Evolutionary conservation across 495 filamentous ascomycete species (phyloP).

Genomic region (Aspergillus olivimuriae): DNA sequence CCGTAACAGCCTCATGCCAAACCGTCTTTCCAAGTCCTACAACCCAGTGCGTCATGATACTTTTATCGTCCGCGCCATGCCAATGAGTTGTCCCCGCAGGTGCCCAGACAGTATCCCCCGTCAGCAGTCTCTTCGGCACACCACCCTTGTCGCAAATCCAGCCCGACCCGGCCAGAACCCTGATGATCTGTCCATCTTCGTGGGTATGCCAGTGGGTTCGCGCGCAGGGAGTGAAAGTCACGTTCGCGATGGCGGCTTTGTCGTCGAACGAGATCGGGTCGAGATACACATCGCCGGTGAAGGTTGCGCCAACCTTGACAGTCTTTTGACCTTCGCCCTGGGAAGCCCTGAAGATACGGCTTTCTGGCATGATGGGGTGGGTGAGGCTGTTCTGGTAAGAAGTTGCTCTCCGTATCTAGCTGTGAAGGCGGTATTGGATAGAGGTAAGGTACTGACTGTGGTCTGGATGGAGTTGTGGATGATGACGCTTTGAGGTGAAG

Average conservation of each 20-base stretch:
- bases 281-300: conserved; percentile 9
- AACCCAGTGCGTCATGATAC: conserved; percentile 5
- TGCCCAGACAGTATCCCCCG: conserved; percentile 8
- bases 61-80: conserved; percentile 11
- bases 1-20: conserved; percentile 5
- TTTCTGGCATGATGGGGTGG: too few species aligned
- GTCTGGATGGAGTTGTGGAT: too few species aligned
- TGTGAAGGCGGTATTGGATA: too few species aligned
- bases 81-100: conserved; percentile 9
- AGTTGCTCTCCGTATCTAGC: too few species aligned
- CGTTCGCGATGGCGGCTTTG: conserved; percentile 1
- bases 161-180: conserved; percentile 7
- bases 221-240: conserved; percentile 9
- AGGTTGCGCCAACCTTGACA: too few species aligned
- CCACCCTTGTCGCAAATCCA: conserved; percentile 10
- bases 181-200: conserved; percentile 7
- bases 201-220: conserved; percentile 12
- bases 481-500: too few species aligned
- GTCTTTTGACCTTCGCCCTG: too few species aligned
- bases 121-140: neutral
- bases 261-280: conserved; percentile 2
- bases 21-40: neutral
- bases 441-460: too few species aligned
- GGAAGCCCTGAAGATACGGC: too few species aligned
- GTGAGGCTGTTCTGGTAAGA: too few species aligned